These are phyloP conservation scores for Nemania sp. DNA, from an alignment of 2,329 filamentous ascomycete genomes.

Conservation along the genomic window DNA sequence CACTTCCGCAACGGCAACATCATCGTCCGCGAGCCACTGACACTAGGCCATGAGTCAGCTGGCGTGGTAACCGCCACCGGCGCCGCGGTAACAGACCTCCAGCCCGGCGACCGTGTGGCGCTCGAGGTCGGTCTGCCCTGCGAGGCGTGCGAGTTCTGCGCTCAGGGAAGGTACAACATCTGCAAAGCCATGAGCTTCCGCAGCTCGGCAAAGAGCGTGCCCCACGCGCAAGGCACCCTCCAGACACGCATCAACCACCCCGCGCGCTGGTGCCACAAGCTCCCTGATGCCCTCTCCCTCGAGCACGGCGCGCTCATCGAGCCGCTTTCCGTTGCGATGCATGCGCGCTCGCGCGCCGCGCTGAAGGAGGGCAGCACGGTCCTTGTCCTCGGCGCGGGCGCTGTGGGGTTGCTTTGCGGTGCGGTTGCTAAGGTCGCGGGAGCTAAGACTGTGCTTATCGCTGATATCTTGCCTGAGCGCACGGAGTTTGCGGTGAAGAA, in stretches of 20 bases:
- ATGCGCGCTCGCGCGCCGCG: conserved; percentile 63
- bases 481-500: conserved; percentile 68
- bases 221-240: conserved; percentile 69
- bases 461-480: conserved; percentile 68
- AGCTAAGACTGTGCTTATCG: conserved; percentile 62
- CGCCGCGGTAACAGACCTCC: conserved; percentile 65
- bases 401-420: conserved; percentile 70
- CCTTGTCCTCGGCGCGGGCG: conserved; percentile 70
- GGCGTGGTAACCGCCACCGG: conserved; percentile 73
- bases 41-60: conserved; percentile 76
- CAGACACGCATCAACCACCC: conserved; percentile 69
- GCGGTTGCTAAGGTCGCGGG: conserved; percentile 66
- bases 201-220: conserved; percentile 67
- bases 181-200: conserved; percentile 68
- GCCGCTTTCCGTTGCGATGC: conserved; percentile 70
- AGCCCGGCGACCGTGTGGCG: conserved; percentile 77
- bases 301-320: conserved; percentile 69
- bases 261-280: conserved; percentile 67
- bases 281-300: conserved; percentile 62
- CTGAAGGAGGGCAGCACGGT: conserved; percentile 57
- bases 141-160: conserved; percentile 63
- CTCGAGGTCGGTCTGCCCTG: conserved; percentile 69
- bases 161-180: conserved; percentile 70
- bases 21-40: conserved; percentile 65
- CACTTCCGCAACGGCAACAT: conserved; percentile 76